These are phyloP conservation scores for Phialophora expanda DNA, from an alignment of 2,329 filamentous ascomycete genomes.

Conservation along the genomic window DNA sequence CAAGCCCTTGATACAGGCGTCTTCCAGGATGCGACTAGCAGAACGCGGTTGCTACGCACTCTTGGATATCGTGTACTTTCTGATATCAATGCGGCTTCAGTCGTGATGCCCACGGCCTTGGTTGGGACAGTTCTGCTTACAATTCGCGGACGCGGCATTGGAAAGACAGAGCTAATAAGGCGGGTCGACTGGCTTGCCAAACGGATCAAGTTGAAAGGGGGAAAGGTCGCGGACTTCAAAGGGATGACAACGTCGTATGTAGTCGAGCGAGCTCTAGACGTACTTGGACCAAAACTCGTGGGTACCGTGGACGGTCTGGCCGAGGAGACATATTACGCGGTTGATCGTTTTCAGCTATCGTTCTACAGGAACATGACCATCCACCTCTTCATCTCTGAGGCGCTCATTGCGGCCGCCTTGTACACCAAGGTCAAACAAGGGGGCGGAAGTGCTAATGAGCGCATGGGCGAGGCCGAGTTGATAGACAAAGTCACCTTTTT, in stretches of 20 bases:
- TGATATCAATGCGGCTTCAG: constrained; percentile 94
- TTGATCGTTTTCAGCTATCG: constrained; percentile 93
- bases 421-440: constrained; percentile 91
- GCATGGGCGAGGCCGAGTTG: constrained; percentile 75
- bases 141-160: constrained; percentile 86
- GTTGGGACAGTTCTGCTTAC: constrained; percentile 94
- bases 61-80: constrained; percentile 90
- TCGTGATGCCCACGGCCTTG: constrained; percentile 96
- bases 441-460: constrained; percentile 79
- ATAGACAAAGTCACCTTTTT: constrained; percentile 83
- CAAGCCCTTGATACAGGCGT: constrained; percentile 48
- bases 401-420: constrained; percentile 85
- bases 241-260: constrained; percentile 78
- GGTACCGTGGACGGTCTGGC: constrained; percentile 77
- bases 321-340: constrained; percentile 91
- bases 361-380: constrained; percentile 99
- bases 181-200: constrained; percentile 88
- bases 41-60: constrained; percentile 77
- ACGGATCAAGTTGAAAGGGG: constrained; percentile 82
- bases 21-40: constrained; percentile 45
- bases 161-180: constrained; percentile 80
- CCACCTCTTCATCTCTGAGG: constrained; percentile 93
- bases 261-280: constrained; percentile 86
- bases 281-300: constrained; percentile 86
- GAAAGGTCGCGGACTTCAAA: constrained; percentile 91